Base-by-base conservation (phyloP, 805 yeast genomes). In the Myxozyma monticola region DNA sequence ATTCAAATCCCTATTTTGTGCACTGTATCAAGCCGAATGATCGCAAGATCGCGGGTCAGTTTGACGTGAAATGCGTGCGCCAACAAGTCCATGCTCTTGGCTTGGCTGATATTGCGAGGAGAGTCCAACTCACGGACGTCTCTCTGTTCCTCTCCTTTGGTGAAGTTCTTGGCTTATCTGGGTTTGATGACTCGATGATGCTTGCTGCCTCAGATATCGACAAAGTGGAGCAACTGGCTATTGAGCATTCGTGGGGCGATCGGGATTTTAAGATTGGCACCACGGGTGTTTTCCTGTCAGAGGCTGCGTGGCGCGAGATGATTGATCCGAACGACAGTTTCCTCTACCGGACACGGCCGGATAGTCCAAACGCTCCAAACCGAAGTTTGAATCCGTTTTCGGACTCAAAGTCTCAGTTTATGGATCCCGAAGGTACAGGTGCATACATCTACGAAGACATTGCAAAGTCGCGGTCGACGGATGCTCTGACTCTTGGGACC, bases 11-110 rank as follows among this genome's bases (percentile, higher is more conserved):
- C 1, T 71, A 71, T 60, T 71, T 71, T 54, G 69, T 71, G 26
- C 62, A 69, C 37, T 71, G 75, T 48, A 54, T 71, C 37, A 71
- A 71, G 54, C 75, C 75, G 4, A 71, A 71, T 52, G 75, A 71
- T 50, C 65, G 70, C 34, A 60, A 68, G 6, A 57, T 70, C 7
- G 56, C 68, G 4, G 62, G 66, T 8, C 65, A 69, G n/a, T 61
- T 72, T 45, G 75, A 71, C 48, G 73, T 74, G 9, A 64, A 74
- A 22, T 70, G 73, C 48, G 73, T 71, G 7, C 62, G 74, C 14
- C 73, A 71, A 54, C 75, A 71, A 54, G 64, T 71, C 21, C 64
- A 67, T 36, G 73, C 74, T 1, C 60, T 71, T 22, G 74, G 75
- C 6, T 59, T 71, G 15, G 70, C 74, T 5, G 75, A 71, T 49